Evolutionary conservation across 2,329 filamentous ascomycete genomes (phyloP).

Genomic region (Fusarium euwallaceae): DNA sequence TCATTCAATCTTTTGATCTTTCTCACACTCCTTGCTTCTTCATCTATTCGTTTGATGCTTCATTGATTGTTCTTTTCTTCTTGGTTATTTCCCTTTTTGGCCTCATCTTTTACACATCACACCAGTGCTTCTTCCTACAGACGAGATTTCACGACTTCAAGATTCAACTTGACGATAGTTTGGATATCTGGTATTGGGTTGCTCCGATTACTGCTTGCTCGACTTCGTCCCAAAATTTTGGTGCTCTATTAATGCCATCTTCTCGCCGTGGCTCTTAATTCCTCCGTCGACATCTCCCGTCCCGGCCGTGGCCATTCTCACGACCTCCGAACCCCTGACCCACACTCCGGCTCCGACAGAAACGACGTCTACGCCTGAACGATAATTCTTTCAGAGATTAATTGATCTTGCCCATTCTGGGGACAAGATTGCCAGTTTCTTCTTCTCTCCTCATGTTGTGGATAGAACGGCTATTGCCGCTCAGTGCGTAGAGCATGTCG

Average conservation of each 20-base stretch:
- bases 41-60: constrained; percentile 21
- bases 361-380: constrained; percentile 16
- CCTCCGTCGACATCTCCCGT: constrained; percentile 19
- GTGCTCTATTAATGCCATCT: constrained; percentile 32
- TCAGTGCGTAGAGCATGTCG: constrained; percentile 51
- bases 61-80: constrained; percentile 30
- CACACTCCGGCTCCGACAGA: constrained; percentile 32
- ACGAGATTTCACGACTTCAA: constrained; percentile 28
- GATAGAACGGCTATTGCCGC: constrained; percentile 34
- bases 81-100: constrained; percentile 29
- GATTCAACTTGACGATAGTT: constrained; percentile 33
- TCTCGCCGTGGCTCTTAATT: constrained; percentile 32
- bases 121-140: constrained; percentile 27
- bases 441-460: constrained; percentile 39
- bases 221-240: constrained; percentile 15
- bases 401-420: constrained; percentile 27
- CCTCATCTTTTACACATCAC: constrained; percentile 23
- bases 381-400: constrained; percentile 12
- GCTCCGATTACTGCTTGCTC: constrained; percentile 12
- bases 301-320: constrained; percentile 18
- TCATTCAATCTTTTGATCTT: constrained; percentile 42
- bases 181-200: constrained; percentile 31
- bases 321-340: constrained; percentile 33
- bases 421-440: constrained; percentile 16
- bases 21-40: constrained; percentile 41